Evolutionary conservation across 768 basidiomycete genomes (phyloP), one percentile per base, ranked within the genome.

Genomic region (Rhizopogon vesiculosus): DNA sequence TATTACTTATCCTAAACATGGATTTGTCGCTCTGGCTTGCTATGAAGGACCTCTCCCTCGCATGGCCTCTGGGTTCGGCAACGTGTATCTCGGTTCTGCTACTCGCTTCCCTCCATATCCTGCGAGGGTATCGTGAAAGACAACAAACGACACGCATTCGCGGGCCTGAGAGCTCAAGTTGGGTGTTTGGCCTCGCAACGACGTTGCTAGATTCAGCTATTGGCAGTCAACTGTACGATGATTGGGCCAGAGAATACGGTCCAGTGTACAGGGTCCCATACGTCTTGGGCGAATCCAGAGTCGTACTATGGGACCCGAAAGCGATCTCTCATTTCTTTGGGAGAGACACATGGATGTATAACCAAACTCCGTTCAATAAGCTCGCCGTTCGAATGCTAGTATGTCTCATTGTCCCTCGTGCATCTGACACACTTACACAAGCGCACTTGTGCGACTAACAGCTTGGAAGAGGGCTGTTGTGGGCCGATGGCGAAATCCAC

Each of bases 251-350:
- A 3, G 58, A 75, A 45, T 79, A 79, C 45, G 82, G 82, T 2
- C 57, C 74, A 1, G 76, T 75, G 0, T 83, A 64, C 61, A 51
- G 61, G 12, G 58, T 80, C 8, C 75, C 78, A 1, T 64, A 61
- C 10, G 59, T 62, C 1, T 55, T 78, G 7, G 76, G 76, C 1
- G 61, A 69, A 1, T 62, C 57, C 10, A 59, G 62, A 7, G 55
- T 79, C 22, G 58, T 77, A 2, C 60, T 80, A 12, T 67, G 69
- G 51, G 78, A 80, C 54, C 74, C 75, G 1, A 79, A 76, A 62
- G 79, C 81, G 1, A 67, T 77, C 38, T 66, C 72, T 1, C 78
- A 83, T 60, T 77, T 81, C 52, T 79, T 75, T 59, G 66, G 77
- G 1, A 73, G 65, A 55, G 81, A 82, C 54, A 80, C 79, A 0